These are phyloP conservation scores for Geotrichum cucujoidarum DNA, from an alignment of 1,139 yeast species.

Conservation along the genomic window DNA sequence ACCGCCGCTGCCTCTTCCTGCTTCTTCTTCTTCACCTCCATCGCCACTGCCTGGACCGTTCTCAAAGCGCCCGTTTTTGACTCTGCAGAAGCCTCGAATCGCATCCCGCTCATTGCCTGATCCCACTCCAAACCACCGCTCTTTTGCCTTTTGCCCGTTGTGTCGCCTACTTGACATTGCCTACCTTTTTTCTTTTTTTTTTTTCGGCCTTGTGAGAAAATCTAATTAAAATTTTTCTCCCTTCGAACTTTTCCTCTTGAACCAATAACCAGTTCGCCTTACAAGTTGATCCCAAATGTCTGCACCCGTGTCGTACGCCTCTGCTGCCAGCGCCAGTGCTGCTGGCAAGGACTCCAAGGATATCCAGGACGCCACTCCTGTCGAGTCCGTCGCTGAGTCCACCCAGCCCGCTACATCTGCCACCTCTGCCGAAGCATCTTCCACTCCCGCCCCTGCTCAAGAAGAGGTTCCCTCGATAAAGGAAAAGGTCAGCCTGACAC, in stretches of 20 bases:
- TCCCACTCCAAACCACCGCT: too few species aligned
- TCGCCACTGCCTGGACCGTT: too few species aligned
- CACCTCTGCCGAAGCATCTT: background rate
- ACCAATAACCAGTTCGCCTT: background rate
- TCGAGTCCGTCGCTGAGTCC: background rate
- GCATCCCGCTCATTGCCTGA: too few species aligned
- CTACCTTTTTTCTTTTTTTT: background rate
- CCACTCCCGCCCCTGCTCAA: slow-evolving; percentile 31
- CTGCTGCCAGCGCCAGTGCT: slow-evolving; percentile 29
- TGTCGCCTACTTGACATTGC: too few species aligned
- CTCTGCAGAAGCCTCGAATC: too few species aligned
- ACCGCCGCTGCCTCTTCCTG: too few species aligned
- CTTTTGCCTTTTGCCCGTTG: too few species aligned
- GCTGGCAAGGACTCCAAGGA: slow-evolving; percentile 20
- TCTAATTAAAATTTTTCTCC: slow-evolving; percentile 7
- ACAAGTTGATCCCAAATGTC: slow-evolving; percentile 24
- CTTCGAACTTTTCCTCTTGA: background rate
- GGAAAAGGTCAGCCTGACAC: slow-evolving; percentile 34
- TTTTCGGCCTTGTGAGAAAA: background rate
- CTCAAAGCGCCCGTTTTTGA: too few species aligned
- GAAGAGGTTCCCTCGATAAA: slow-evolving; percentile 19
- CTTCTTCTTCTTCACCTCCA: too few species aligned
- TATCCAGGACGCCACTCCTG: slow-evolving; percentile 17
- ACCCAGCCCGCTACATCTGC: background rate
- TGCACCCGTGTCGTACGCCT: slow-evolving; percentile 33